Evolutionary conservation across 2,329 filamentous ascomycete genomes (phyloP).

Genomic region (Volutella citrinella): DNA sequence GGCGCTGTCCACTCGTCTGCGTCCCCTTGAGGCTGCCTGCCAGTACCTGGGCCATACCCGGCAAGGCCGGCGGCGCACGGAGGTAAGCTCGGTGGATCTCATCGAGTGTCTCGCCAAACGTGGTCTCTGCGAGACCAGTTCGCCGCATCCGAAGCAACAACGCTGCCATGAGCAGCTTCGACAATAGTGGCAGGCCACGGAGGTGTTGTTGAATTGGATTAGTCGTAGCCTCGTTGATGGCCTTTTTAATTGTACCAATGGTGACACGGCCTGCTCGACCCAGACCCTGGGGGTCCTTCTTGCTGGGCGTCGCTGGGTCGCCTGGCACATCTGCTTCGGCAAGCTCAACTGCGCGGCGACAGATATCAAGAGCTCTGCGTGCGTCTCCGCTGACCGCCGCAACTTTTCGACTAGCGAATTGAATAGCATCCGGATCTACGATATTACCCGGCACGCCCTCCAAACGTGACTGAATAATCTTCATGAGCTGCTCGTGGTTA

Average conservation of each 20-base stretch:
- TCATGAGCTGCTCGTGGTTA: conserved; percentile 95
- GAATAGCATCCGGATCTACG: conserved; percentile 88
- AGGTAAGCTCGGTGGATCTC: conserved; percentile 52
- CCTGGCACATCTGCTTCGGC: conserved; percentile 68
- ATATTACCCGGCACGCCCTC: conserved; percentile 85
- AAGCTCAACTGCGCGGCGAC: conserved; percentile 89
- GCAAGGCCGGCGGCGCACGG: conserved; percentile 32
- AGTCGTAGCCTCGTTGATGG: conserved; percentile 91
- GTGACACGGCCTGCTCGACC: conserved; percentile 61
- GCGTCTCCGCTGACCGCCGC: conserved; percentile 95
- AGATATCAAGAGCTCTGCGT: conserved; percentile 89
- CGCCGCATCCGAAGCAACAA: conserved; percentile 75
- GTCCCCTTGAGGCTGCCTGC: conserved; percentile 26
- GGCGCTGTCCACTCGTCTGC: conserved; percentile 25
- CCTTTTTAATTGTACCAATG: conserved; percentile 88
- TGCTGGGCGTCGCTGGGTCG: conserved; percentile 61
- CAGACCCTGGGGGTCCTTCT: conserved; percentile 32
- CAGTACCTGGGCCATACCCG: conserved; percentile 36
- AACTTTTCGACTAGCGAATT: conserved; percentile 95
- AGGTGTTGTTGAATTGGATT: conserved; percentile 90
- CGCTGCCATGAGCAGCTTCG: conserved; percentile 83
- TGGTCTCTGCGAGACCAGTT: conserved; percentile 82
- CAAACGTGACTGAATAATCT: conserved; percentile 92
- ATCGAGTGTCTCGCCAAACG: conserved; percentile 84
- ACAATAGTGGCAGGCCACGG: conserved; percentile 73